Percentiles rank a stretch among this genome's conserved stretches.
These are phyloP conservation scores for Xanthoparmelia taractica DNA, from an alignment of 495 filamentous ascomycete genomes.

Conservation along the genomic window DNA sequence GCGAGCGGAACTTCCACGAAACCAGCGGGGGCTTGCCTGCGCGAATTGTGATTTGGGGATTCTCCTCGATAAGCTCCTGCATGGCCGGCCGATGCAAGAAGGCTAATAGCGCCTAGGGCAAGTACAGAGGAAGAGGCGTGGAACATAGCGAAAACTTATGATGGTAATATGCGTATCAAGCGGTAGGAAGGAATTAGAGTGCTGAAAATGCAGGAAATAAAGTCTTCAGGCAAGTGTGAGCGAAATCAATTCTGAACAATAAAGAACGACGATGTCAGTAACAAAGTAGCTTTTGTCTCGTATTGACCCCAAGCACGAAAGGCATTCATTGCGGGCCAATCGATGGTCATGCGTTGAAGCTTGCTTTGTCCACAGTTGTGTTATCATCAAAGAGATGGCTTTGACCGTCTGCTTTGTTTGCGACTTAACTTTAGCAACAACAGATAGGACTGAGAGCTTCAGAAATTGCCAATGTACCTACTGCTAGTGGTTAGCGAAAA, in stretches of 20 bases:
- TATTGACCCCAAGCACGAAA: background rate
- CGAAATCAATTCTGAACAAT: background rate
- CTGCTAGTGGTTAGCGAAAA: background rate
- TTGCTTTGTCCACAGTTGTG: background rate
- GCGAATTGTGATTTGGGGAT: background rate
- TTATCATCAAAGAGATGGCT: background rate
- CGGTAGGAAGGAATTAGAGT: background rate
- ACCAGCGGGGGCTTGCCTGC: background rate
- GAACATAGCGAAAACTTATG: background rate
- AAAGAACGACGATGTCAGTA: background rate
- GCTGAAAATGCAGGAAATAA: background rate
- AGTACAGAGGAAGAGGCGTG: background rate
- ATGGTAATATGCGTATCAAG: no score
- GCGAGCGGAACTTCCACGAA: conserved; percentile 5
- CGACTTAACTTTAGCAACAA: background rate
- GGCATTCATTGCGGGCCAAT: background rate
- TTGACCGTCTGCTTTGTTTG: background rate
- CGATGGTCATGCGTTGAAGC: background rate
- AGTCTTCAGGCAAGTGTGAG: background rate
- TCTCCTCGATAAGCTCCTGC: background rate
- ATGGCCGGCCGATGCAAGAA: conserved; percentile 12
- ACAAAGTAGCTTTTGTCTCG: background rate
- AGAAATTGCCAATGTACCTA: background rate
- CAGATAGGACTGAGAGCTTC: no score
- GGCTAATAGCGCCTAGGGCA: conserved; percentile 2